Base-by-base conservation (phyloP, 805 yeast species). In the Pichia phayaonensis region DNA sequence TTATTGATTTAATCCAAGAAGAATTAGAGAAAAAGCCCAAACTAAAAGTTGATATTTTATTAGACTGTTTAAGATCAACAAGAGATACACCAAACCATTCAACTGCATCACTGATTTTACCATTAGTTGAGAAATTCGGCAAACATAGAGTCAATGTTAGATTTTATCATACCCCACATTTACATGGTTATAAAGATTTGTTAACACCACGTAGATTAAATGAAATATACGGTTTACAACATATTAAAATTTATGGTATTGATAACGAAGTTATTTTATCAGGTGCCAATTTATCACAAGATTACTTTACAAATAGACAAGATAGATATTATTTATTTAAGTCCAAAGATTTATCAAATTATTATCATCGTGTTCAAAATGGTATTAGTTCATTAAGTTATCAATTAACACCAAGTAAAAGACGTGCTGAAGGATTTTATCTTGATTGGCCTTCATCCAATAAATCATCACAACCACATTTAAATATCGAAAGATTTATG, bases 221-320 rank as follows among this genome's bases (percentile, higher is more conserved):
- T 66, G 99, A 94, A 69, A 90, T 95, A 4, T 79, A 76, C 69
- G 99, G 99, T 0, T 74, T 94, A 47, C 99, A 94, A 66, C 99
- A 94, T 63, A 94, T 94, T 98, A 94, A 94, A 65, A 76, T 94
- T 27, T 94, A 94, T 65, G 99, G 99, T 1, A 82, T 90, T 60
- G 99, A 94, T 65, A 81, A 89, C 60, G 96, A 90, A 62, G 80
- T 94, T 41, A 77, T 94, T 20, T 73, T 94, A 31, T 79, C 86
- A 18, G 99, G 98, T 8, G 99, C 99, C 2, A 94, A 94, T 61
- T 72, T 94, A 45, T 88, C 97, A 0, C 72, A 78, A 38, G 99
- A 94, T 68, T 94, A 94, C 66, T 94, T 94, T 68, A 86, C 96
- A 4, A 84, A 92, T 66, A 80, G 99, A 56, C 99, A 94, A 65